Evolutionary conservation across 768 basidiomycete genomes (phyloP), one percentile per base, ranked within the genome.

Genomic region (Lentinula raphanica): DNA sequence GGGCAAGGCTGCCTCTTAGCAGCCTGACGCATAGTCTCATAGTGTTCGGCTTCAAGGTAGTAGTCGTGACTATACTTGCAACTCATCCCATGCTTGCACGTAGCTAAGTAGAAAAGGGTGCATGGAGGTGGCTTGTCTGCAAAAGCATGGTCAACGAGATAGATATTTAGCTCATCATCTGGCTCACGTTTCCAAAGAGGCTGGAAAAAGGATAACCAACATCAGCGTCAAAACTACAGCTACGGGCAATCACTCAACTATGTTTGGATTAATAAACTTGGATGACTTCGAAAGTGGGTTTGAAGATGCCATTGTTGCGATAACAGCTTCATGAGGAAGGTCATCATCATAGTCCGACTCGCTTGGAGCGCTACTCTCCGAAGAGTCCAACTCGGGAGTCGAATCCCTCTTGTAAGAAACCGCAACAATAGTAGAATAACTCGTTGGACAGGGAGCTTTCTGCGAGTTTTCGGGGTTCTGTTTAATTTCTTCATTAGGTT

Each of bases 61-160:
- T 86, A 87, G 63, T 88, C 80, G 58, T 88, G 86, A 13, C 69
- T 80, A 59, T 82, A 87, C 69, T 78, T 81, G 66, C 86, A 88
- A 25, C 78, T 76, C 8, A 71, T 65, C 15, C 82, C 84, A 56
- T 79, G 78, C 65, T 83, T 82, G 73, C 86, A 87, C 48, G 73
- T 76, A 29, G 81, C 76, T 27, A 87, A 72, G 66, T 86, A 87
- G 69, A 83, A 86, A 50, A 85, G 69, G 17, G 84, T 86, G 66
- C 86, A 87, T 15, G 86, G 85, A 23, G 86, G 79, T 1, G 86
- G 85, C 64, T 73, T 81, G 64, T 86, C 85, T 84, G 64, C 21
- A 39, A 31, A 51, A n/a, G 35, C 6, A 13, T 17, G 31, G 19
- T 23, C 29, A 19, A 21, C 21, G 32, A 32, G 28, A 19, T 42